Evolutionary conservation across 441 rosid genomes (phyloP).

Genomic region (Hura crepitans): DNA sequence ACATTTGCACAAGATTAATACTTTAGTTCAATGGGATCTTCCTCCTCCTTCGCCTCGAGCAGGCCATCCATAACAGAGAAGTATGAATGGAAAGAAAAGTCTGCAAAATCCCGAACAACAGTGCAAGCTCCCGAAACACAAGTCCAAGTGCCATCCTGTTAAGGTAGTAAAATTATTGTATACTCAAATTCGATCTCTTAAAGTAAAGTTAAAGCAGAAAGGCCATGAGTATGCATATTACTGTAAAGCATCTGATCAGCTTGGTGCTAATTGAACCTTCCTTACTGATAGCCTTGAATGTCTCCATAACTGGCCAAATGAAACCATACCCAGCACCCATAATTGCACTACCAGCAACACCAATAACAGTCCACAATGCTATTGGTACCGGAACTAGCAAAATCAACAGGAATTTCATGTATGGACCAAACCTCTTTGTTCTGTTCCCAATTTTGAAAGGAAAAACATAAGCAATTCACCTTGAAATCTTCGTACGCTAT

Average conservation of each 20-base stretch:
- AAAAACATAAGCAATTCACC: neutral
- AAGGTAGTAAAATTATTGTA: neutral
- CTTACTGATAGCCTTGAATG: constrained; percentile 25
- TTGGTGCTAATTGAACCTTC: constrained; percentile 13
- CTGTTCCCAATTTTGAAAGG: constrained; percentile 13
- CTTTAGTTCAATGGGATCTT: constrained; percentile 26
- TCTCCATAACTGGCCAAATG: constrained; percentile 29
- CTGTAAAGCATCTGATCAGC: constrained; percentile 19
- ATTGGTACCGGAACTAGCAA: constrained; percentile 24
- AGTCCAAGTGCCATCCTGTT: constrained; percentile 27
- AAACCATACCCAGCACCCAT: constrained; percentile 22
- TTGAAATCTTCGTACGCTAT: neutral
- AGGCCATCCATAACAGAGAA: constrained; percentile 28
- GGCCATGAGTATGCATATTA: constrained; percentile 5
- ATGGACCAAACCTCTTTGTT: constrained; percentile 21
- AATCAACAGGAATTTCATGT: constrained; percentile 20
- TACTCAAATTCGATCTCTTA: neutral
- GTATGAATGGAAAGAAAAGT: constrained; percentile 32
- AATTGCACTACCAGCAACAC: constrained; percentile 22
- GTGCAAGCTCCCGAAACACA: constrained; percentile 28
- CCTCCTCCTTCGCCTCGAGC: constrained; percentile 20
- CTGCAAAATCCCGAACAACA: constrained; percentile 23
- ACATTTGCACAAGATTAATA: neutral
- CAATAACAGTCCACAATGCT: constrained; percentile 22
- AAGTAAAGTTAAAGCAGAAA: neutral